Conservation (phyloP, 805 yeast genomes). For the Ogataea polymorpha region DNA sequence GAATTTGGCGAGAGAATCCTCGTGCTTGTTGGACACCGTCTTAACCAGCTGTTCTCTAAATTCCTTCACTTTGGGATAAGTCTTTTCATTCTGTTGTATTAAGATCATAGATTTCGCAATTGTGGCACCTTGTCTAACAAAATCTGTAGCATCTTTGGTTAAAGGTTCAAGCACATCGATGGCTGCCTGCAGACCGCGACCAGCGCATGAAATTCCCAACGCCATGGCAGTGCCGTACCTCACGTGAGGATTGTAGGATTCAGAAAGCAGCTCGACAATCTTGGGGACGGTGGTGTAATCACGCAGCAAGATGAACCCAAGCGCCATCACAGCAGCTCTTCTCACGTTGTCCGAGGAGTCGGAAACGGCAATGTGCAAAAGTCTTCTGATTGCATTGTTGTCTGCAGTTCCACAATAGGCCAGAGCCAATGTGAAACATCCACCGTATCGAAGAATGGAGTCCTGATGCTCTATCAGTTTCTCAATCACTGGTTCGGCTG, state of each 20-base stretch:
- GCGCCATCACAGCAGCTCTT: constrained; percentile 88
- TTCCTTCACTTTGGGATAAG: constrained; percentile 74
- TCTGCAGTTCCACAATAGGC: constrained; percentile 97
- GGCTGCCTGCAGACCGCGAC: constrained; percentile 84
- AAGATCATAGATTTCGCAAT: constrained; percentile 89
- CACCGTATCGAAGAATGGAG: constrained; percentile 89
- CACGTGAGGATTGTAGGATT: constrained; percentile 96
- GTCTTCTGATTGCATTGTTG: constrained; percentile 78
- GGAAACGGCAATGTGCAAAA: constrained; percentile 91
- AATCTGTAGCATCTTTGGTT: constrained; percentile 91
- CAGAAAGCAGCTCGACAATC: constrained; percentile 87
- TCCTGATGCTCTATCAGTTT: constrained; percentile 70
- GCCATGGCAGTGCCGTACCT: constrained; percentile 98
- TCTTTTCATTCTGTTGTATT: constrained; percentile 80
- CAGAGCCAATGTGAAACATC: constrained; percentile 87
- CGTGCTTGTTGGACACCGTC: constrained; percentile 83
- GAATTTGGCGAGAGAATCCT: constrained; percentile 94
- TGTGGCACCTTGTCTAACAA: constrained; percentile 97
- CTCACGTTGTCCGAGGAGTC: constrained; percentile 96
- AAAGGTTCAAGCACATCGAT: constrained; percentile 89
- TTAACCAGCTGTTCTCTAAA: constrained; percentile 71
- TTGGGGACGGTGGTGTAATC: constrained; percentile 93
- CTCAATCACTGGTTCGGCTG: constrained; percentile 68
- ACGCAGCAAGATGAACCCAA: constrained; percentile 88
- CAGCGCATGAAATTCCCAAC: constrained; percentile 95